phyloP scores from a whole-genome alignment of 1,284 basidiomycete genomes.

The Trichosporon coremiiforme region DNA sequence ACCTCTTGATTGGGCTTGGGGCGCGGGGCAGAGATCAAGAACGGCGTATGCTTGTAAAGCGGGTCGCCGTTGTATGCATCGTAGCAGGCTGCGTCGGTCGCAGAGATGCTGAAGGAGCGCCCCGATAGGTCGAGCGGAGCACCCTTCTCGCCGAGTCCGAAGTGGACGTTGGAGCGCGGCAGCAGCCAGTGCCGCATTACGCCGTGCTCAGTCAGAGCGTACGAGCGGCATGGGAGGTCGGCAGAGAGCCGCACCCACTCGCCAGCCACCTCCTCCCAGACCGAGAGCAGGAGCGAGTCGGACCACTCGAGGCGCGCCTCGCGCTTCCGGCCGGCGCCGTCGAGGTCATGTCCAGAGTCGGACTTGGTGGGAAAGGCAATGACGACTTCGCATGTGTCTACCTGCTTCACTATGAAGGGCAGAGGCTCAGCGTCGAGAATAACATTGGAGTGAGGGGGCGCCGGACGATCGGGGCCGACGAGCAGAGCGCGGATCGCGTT shows the following conservation, averaged over 20 bases:
- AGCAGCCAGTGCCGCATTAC: constrained; percentile 50
- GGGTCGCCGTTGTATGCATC: constrained; percentile 57
- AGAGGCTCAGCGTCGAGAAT: constrained; percentile 39
- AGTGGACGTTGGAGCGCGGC: constrained; percentile 46
- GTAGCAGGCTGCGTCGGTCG: constrained; percentile 56
- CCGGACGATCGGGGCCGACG: constrained; percentile 50
- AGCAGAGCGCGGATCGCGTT: constrained; percentile 50
- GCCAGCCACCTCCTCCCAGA: constrained; percentile 44
- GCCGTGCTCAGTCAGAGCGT: constrained; percentile 54
- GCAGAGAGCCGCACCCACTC: constrained; percentile 42
- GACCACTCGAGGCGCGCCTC: constrained; percentile 39
- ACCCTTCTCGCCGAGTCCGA: constrained; percentile 58
- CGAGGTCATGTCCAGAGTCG: constrained; percentile 27
- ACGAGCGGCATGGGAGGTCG: constrained; percentile 53
- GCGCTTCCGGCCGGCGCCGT: constrained; percentile 32
- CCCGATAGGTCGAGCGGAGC: constrained; percentile 55
- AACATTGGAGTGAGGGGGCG: constrained; percentile 56
- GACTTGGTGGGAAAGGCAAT: constrained; percentile 39
- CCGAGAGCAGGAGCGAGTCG: constrained; percentile 44
- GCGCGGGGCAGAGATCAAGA: constrained; percentile 51
- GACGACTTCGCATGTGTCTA: constrained; percentile 37
- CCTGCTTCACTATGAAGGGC: constrained; percentile 35
- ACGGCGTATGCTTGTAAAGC: constrained; percentile 59
- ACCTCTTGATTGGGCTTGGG: constrained; percentile 35
- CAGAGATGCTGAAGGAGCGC: constrained; percentile 49